phyloP scores from a whole-genome alignment of 2,329 filamentous ascomycete species.

The Malbranchea cinnamomea region DNA sequence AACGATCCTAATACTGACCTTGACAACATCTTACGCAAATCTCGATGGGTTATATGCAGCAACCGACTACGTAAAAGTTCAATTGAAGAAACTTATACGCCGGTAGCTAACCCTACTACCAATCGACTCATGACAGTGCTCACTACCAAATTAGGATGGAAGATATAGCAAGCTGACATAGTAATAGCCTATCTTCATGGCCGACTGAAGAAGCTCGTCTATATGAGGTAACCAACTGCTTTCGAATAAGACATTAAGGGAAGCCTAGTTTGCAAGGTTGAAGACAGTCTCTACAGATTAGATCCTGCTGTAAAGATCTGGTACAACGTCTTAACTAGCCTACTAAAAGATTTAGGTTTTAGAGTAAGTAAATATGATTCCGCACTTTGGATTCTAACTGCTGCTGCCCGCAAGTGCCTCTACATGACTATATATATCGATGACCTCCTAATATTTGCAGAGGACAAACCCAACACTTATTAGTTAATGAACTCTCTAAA shows the following conservation, averaged over 20 bases:
- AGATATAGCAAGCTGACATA: not conserved
- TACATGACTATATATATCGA: too few species aligned
- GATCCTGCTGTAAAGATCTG: not conserved
- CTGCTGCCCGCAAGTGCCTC: too few species aligned
- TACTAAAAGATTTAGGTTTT: not conserved
- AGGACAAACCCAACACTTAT: not conserved
- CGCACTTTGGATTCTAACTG: too few species aligned
- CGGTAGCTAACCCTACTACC: too few species aligned
- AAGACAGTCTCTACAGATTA: not conserved
- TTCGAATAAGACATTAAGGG: not conserved
- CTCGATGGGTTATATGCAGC: too few species aligned
- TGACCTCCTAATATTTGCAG: not conserved
- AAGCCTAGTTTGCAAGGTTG: not conserved
- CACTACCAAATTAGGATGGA: not conserved
- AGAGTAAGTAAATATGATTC: not conserved
- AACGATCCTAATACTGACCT: too few species aligned
- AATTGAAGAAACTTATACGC: too few species aligned
- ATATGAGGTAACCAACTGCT: slow-evolving; percentile 1
- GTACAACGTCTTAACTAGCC: not conserved
- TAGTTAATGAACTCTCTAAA: not conserved
- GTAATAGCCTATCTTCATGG: not conserved
- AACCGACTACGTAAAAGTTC: too few species aligned
- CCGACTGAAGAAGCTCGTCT: not conserved
- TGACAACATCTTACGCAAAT: too few species aligned
- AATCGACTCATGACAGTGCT: too few species aligned